These are phyloP conservation scores for Amauroascus niger DNA, from an alignment of 2,329 filamentous ascomycete genomes.

Conservation along the genomic window DNA sequence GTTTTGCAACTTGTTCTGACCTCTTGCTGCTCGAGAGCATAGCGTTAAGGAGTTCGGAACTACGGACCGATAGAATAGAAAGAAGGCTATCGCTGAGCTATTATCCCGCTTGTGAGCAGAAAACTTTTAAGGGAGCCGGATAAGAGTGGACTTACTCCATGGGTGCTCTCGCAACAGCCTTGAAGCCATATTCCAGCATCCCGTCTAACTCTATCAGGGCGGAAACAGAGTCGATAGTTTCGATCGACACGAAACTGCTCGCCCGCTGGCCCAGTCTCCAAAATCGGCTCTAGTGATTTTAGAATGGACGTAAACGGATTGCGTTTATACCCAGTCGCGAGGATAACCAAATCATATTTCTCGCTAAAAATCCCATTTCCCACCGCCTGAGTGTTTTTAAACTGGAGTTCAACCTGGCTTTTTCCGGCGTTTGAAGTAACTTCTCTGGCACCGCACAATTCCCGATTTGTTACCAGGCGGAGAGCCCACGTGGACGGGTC, in stretches of 20 bases:
- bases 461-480: constrained; percentile 61
- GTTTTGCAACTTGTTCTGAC: constrained; percentile 13
- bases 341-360: constrained; percentile 70
- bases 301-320: constrained; percentile 72
- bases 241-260: constrained; percentile 50
- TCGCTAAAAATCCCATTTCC: constrained; percentile 14
- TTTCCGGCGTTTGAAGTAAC: constrained; percentile 38
- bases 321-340: constrained; percentile 77
- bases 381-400: constrained; percentile 11
- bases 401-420: constrained; percentile 14
- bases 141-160: constrained; percentile 45
- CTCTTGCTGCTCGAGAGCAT: constrained; percentile 15
- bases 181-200: constrained; percentile 83
- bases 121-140: neutral
- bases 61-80: constrained; percentile 58
- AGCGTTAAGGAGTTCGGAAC: constrained; percentile 17
- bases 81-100: constrained; percentile 67
- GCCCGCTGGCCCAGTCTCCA: constrained; percentile 7
- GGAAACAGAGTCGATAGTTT: constrained; percentile 69
- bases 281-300: constrained; percentile 26
- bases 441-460: constrained; percentile 52
- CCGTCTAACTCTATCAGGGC: constrained; percentile 55
- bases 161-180: constrained; percentile 84
- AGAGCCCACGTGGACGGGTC: constrained; percentile 72
- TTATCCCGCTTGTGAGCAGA: neutral